Evolutionary conservation across 2,329 filamentous ascomycete genomes (phyloP).

Genomic region (Aspergillus calidoustus): DNA sequence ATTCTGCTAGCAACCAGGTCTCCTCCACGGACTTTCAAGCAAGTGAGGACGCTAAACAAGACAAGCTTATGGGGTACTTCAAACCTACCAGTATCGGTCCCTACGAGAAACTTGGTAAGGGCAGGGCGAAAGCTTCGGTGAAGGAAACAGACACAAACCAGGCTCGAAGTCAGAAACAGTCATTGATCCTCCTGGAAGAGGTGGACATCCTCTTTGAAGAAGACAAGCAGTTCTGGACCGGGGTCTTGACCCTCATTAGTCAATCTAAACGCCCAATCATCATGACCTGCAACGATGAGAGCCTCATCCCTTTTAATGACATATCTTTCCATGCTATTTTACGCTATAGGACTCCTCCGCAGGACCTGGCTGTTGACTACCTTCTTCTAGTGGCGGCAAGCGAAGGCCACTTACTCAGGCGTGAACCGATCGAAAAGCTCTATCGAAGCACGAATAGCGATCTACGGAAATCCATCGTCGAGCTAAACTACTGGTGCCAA

Average conservation of each 20-base stretch:
- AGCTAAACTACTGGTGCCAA: conserved; percentile 96
- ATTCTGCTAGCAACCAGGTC: conserved; percentile 19
- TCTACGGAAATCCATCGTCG: conserved; percentile 77
- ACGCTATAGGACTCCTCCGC: conserved; percentile 70
- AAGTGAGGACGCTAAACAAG: conserved; percentile 71
- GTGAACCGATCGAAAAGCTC: conserved; percentile 69
- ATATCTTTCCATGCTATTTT: conserved; percentile 86
- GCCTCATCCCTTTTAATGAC: conserved; percentile 72
- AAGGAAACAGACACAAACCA: conserved; percentile 40
- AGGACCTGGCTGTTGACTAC: conserved; percentile 74
- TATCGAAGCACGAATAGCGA: conserved; percentile 73
- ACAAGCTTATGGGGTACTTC: conserved; percentile 82
- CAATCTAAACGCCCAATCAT: conserved; percentile 91
- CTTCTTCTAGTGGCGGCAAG: conserved; percentile 81
- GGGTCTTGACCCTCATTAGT: conserved; percentile 74
- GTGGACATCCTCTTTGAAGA: conserved; percentile 93
- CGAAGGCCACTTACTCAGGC: conserved; percentile 80
- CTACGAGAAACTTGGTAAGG: conserved; percentile 25
- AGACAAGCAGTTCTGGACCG: conserved; percentile 92
- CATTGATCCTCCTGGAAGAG: conserved; percentile 90
- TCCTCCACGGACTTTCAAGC: conserved; percentile 51
- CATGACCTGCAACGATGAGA: conserved; percentile 93
- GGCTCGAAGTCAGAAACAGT: conserved; percentile 75
- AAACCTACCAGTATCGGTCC: conserved; percentile 55
- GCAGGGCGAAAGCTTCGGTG: conserved; percentile 27